phyloP scores from a whole-genome alignment of 2,329 filamentous ascomycete species.

The Fusarium anthophilum region DNA sequence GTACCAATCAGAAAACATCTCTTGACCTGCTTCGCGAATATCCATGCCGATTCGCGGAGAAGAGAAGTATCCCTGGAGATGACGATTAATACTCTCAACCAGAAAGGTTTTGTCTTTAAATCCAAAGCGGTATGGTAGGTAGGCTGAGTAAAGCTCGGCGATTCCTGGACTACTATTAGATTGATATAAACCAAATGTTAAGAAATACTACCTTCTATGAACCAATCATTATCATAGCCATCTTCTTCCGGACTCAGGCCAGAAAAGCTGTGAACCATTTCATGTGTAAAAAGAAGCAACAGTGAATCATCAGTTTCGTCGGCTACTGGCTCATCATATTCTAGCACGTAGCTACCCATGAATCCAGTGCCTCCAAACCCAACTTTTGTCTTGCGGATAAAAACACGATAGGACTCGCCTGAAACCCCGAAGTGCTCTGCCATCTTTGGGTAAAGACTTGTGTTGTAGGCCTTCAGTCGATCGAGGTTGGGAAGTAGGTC shows the following conservation, averaged over 20 bases:
- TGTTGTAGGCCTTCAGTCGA: not conserved
- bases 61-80: not conserved
- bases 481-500: not conserved
- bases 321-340: not conserved
- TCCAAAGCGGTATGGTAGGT: not conserved
- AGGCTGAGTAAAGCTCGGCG: not conserved
- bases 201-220: not conserved
- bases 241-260: not conserved
- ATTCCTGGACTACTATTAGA: not conserved
- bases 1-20: not conserved
- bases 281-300: not conserved
- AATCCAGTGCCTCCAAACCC: not conserved
- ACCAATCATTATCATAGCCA: not conserved
- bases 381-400: not conserved
- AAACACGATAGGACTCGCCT: not conserved
- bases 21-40: not conserved
- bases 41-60: not conserved
- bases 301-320: not conserved
- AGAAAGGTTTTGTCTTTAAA: not conserved
- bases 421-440: not conserved
- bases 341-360: not conserved
- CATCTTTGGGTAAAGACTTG: not conserved
- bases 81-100: not conserved
- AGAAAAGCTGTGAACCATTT: not conserved
- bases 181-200: rapidly evolving